Evolutionary conservation across 176 grass and related monocot genomes (phyloP), one percentile per base, ranked within the genome.

Genomic region (Bonia amplexicaulis): DNA sequence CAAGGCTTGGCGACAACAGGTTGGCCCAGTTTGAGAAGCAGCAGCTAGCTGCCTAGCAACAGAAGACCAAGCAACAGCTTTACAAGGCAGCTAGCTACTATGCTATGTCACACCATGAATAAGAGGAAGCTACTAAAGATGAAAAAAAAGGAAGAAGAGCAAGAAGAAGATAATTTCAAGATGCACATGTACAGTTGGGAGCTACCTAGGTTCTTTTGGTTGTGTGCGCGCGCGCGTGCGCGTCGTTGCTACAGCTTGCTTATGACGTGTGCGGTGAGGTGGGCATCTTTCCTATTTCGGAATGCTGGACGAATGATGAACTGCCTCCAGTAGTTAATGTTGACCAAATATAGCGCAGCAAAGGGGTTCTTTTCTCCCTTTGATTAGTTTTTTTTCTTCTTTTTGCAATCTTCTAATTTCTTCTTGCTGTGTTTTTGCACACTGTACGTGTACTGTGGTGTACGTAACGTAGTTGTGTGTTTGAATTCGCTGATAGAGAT

Each of bases 1-100:
- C 93, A n/a, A 94, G 97, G 91, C 93, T 99, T 31, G 90, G 80
- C 47, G 97, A 99, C 79, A 89, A 99, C 78, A 94, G 93, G 76
- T 90, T 99, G 77, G 85, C 89, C 73, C 83, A 87, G 55, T 99
- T 99, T 80, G 88, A 92, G 64, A 90, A 89, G 75, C 40, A 89
- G 71, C 54, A 22, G 44, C 61, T 26, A 8, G 42, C 44, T 31
- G 37, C 2, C 44, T 77, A 9, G 4, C 31, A 35, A 15, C 31
- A 4, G 20, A 58, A 6, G 40, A 14, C 62, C 41, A 75, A 49
- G 69, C 47, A 79, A 7, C 55, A 84, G 58, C 82, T 59, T 66
- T 68, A 23, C 72, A 58, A 7, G 74, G 12, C 81, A 45, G 76
- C 67, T 17, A 61, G 51, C 5, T 42, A 62, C 4, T 59, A 3